Conservation (phyloP, 2,329 filamentous ascomycete species). For the Ophiocordyceps camponoti-rufipedis region DNA sequence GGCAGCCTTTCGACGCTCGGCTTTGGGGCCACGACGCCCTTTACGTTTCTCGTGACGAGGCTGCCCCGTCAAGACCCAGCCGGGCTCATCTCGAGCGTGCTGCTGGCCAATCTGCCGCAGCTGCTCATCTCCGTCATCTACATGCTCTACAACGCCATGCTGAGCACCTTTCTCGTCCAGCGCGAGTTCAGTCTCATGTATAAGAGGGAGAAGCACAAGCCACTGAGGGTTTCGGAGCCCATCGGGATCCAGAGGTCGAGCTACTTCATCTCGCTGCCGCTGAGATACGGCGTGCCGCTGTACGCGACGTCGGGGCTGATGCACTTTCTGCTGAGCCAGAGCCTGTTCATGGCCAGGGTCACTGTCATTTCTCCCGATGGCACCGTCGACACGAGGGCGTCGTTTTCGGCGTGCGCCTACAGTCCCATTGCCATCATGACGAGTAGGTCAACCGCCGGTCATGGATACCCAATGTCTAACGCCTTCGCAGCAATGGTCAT, state of each 20-base stretch:
- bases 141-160: not conserved
- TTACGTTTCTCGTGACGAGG: not conserved
- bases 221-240: not conserved
- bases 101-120: not conserved
- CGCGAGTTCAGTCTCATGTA: not conserved
- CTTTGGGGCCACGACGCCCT: not conserved
- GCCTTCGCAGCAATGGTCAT: not conserved
- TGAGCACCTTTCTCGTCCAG: not conserved
- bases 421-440: not conserved
- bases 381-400: not conserved
- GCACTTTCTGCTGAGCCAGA: not conserved
- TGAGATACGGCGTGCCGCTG: not conserved
- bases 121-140: not conserved
- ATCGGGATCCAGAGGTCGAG: not conserved
- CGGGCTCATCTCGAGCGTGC: not conserved
- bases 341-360: not conserved
- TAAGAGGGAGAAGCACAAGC: not conserved
- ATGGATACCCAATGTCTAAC: not conserved
- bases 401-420: not conserved
- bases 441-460: not conserved
- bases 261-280: not conserved
- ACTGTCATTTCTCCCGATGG: not conserved
- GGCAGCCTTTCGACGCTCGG: not conserved
- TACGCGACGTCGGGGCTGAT: not conserved
- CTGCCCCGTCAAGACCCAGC: not conserved